Evolutionary conservation across 2,329 filamentous ascomycete genomes (phyloP), one percentile per base, ranked within the genome.

Genomic region (Zarea fungicola): DNA sequence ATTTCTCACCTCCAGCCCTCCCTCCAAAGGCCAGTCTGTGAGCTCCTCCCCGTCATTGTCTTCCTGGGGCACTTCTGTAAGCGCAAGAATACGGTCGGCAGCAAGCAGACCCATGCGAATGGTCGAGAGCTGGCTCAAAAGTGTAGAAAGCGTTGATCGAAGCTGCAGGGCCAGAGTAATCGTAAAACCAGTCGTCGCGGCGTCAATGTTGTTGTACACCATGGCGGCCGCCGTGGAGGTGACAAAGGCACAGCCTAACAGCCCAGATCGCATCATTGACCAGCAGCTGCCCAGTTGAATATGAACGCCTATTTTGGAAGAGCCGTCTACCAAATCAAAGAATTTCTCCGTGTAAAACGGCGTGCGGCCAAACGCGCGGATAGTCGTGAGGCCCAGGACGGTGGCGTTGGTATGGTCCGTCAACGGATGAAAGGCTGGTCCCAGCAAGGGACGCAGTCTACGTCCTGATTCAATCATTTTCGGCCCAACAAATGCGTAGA

Each of bases 341-440:
- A 50, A 45, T 3, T 25, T 22, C 7, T 50, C 42, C 9, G 29
- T 28, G 32, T 49, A 51, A 2, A 37, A 13, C 21, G 29, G 18
- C 16, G 18, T 21, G 16, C 26, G 45, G 16, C 44, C 48, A 26
- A 48, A 51, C 5, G 48, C 51, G 14, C 51, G 48, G 25, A 53
- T 53, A 5, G 48, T 51, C 9, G 41, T 18, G 18, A 32, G 16
- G n/a, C 41, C 41, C 7, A 26, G 2, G 6, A 32, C 18, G 9
- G 34, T 26, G 41, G 41, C 25, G 28, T 31, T 32, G 4, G 19
- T 32, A 14, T 43, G 41, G 5, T 32, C 28, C 13, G 13, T 11
- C 5, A 34, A 16, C 11, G 28, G 41, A 18, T 22, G 28, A 31
- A 34, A 13, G 11, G 43, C 19, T 10, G 43, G 29, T 2, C 32